A percentile compares a stretch with the other conserved stretches of the same genome.
Conservation (phyloP, 1,284 basidiomycete species). For the Heterobasidion occidentale region DNA sequence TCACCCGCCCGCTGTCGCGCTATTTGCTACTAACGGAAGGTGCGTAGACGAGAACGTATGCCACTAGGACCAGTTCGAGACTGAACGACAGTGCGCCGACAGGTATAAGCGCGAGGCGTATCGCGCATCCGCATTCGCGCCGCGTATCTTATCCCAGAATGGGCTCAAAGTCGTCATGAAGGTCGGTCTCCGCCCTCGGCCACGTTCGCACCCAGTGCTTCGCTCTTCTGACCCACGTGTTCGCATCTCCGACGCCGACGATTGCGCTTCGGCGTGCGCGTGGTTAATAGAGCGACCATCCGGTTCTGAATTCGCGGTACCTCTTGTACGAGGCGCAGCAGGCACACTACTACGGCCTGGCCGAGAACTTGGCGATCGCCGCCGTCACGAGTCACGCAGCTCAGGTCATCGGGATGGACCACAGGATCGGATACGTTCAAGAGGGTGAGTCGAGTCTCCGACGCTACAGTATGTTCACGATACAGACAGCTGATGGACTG, state of each 20-base stretch:
- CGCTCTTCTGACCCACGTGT: too few relatives aligned
- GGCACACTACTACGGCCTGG: constrained; percentile 40
- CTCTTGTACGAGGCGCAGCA: constrained; percentile 22
- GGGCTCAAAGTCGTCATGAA: constrained; percentile 75
- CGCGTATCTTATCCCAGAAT: constrained; percentile 72
- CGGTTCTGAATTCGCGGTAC: constrained; percentile 8
- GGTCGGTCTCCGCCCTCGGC: constrained; percentile 25
- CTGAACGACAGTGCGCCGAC: background rate
- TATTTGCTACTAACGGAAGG: constrained; percentile 62
- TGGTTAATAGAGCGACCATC: background rate
- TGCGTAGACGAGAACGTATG: constrained; percentile 10
- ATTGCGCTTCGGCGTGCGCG: background rate
- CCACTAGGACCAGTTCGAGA: background rate
- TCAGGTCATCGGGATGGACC: constrained; percentile 67
- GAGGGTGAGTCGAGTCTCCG: constrained; percentile 6
- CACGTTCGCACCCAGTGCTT: background rate
- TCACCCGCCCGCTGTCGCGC: constrained; percentile 58
- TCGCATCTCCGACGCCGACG: too few relatives aligned
- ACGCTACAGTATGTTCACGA: background rate
- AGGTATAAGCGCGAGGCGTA: constrained; percentile 84
- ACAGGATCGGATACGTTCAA: constrained; percentile 74
- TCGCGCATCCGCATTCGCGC: constrained; percentile 78
- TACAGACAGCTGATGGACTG: background rate
- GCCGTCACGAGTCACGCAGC: constrained; percentile 79
- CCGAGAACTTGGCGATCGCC: constrained; percentile 52